Conservation (phyloP, 2,329 filamentous ascomycete genomes). For the Coniella lustricola region DNA sequence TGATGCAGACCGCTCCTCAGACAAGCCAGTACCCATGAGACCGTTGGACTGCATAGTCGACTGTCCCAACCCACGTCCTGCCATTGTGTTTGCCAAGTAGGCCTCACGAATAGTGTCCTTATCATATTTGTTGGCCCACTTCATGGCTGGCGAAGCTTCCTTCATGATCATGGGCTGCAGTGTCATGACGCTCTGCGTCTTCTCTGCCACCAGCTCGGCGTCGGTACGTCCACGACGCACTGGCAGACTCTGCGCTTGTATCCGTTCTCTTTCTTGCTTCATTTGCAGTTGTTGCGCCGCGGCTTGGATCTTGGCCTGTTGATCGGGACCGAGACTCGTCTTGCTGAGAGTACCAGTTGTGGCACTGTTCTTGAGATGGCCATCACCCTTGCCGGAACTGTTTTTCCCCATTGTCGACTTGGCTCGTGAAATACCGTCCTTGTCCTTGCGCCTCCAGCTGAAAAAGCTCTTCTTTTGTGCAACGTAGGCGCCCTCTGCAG, state of each 20-base stretch:
- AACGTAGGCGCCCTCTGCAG: constrained; percentile 79
- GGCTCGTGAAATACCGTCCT: constrained; percentile 47
- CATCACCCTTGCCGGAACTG: constrained; percentile 37
- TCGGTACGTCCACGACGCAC: constrained; percentile 47
- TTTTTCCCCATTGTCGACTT: constrained; percentile 61
- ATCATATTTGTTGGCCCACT: constrained; percentile 94
- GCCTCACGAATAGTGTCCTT: constrained; percentile 77
- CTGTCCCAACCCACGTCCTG: constrained; percentile 56
- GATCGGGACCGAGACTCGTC: constrained; percentile 79
- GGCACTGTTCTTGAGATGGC: constrained; percentile 33
- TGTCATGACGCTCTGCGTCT: constrained; percentile 86
- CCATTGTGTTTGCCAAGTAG: constrained; percentile 70
- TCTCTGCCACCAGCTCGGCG: constrained; percentile 51
- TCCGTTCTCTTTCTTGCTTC: constrained; percentile 54
- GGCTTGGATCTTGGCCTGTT: constrained; percentile 87
- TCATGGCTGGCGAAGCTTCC: constrained; percentile 88
- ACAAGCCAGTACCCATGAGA: constrained; percentile 22
- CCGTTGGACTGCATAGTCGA: constrained; percentile 26
- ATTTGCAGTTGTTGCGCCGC: constrained; percentile 79
- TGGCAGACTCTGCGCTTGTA: constrained; percentile 21
- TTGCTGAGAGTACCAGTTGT: constrained; percentile 54
- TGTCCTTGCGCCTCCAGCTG: constrained; percentile 67
- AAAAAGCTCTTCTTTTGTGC: constrained; percentile 95
- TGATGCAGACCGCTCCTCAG: constrained; percentile 33
- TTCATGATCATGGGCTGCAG: constrained; percentile 76